Conservation (phyloP, 202 grass and related monocot species). For the Carex sylvatica region DNA sequence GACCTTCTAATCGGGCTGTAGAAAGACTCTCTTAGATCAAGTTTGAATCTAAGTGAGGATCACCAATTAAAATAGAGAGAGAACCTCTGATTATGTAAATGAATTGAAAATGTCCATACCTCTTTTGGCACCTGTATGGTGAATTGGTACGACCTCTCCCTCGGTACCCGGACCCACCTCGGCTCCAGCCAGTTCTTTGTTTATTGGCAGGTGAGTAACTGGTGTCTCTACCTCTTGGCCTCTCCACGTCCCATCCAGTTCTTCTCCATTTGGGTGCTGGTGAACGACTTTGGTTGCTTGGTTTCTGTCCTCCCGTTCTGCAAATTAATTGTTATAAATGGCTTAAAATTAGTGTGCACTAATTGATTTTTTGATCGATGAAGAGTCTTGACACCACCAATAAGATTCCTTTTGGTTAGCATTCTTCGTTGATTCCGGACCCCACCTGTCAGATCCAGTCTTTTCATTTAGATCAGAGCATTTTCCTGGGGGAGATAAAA, state of each 20-base stretch:
- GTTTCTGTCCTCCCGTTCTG: neutral
- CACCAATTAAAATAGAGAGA: neutral
- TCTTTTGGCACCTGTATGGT: neutral
- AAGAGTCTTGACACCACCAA: neutral
- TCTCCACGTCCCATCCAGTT: neutral
- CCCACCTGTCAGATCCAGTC: too few species aligned
- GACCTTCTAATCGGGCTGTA: neutral
- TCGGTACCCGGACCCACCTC: neutral
- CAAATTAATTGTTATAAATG: neutral
- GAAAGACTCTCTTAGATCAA: neutral
- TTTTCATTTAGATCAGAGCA: too few species aligned
- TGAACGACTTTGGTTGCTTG: neutral
- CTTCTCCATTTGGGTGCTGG: neutral
- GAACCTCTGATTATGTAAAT: neutral
- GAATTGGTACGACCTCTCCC: constrained; percentile 14
- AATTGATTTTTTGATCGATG: neutral
- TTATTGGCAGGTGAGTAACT: neutral
- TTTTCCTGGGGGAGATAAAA: neutral
- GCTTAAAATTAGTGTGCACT: neutral
- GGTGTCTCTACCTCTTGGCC: constrained; percentile 5
- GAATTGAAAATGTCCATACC: neutral
- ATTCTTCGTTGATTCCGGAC: neutral
- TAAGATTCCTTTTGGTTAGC: neutral
- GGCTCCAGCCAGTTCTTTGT: neutral
- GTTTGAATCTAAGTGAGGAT: neutral